Base-by-base conservation (phyloP, 2,329 filamentous ascomycete genomes). In the Calcarisporium arbuscula region DNA sequence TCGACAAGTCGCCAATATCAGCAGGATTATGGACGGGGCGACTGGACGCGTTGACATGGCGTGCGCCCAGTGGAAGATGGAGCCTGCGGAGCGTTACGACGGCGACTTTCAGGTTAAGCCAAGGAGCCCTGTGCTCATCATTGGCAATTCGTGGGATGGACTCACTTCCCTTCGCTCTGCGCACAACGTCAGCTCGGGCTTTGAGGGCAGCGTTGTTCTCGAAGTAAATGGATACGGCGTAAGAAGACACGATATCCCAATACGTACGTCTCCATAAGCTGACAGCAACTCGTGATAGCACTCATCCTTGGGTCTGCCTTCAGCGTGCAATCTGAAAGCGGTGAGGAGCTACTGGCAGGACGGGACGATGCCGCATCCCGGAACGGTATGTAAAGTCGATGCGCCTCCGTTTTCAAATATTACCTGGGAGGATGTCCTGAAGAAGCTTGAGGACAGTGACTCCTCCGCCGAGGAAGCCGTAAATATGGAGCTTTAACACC, bases 61-160 rank as follows among this genome's bases (percentile, higher is more conserved):
- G 7, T 34, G 32, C 32, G 25, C 26, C 4, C 25, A 29, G 26
- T 34, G 32, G 32, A 20, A 21, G 25, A 14, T 34, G 32, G 12
- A 54, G 5, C 54, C 62, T 10, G 58, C 55, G 30, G 61, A 63
- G 42, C 46, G 49, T 12, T 61, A 58, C 29, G 43, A 35, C 2
- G 56, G 51, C 1, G 49, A 54, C 30, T 61, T 63, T 30, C 36
- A 37, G n/a, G 52, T 51, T 26, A 52, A 49, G 36, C 54, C 58
- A 0, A 51, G 42, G 35, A 54, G 53, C 12, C 54, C 58, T 0
- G 31, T 65, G 3, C 46, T 67, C 2, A 39, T 68, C 11, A 49
- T 66, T 8, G 55, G 57, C 8, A 65, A 61, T 37, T 55, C 52
- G 1, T 48, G 48, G 18, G 64, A 68, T 33, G 53, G 52, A 0